A percentile compares a stretch with the other conserved stretches of the same genome.
phyloP scores from a whole-genome alignment of 1,284 basidiomycete genomes.

The Trametes sp. region DNA sequence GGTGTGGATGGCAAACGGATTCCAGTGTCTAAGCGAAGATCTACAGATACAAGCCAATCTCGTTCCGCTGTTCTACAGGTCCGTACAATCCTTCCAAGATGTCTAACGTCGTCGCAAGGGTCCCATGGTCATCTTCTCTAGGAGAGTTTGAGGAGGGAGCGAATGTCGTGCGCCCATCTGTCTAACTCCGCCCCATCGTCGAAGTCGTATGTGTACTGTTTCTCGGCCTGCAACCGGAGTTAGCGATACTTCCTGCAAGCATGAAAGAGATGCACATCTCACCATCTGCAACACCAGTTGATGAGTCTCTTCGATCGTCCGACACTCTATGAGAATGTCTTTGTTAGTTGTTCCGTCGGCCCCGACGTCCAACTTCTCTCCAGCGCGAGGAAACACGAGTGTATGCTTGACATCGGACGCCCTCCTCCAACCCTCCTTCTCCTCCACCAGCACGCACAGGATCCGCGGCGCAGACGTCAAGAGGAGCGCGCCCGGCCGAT shows the following conservation, averaged over 20 bases:
- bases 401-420: constrained; percentile 22
- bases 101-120: neutral
- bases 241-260: neutral
- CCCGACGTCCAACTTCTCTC: neutral
- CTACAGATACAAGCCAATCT: too few relatives aligned
- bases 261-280: neutral
- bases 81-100: too few relatives aligned
- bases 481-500: constrained; percentile 21
- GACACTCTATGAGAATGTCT: constrained; percentile 8
- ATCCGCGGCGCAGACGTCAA: constrained; percentile 25
- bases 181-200: neutral
- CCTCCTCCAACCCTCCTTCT: constrained; percentile 12
- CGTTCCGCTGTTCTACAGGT: neutral
- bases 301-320: neutral
- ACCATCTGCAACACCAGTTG: constrained; percentile 24
- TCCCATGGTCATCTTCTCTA: neutral
- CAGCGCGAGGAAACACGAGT: constrained; percentile 6
- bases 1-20: too few relatives aligned
- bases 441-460: constrained; percentile 20
- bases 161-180: constrained; percentile 17
- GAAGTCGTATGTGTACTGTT: constrained; percentile 23
- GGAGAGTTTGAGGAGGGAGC: neutral
- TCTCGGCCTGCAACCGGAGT: constrained; percentile 14
- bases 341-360: constrained; percentile 3
- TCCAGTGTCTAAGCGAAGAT: too few relatives aligned